A percentile compares a stretch with the other conserved stretches of the same genome.
Evolutionary conservation across 1,284 basidiomycete species (phyloP).

Genomic region (Thecaphora frezii): DNA sequence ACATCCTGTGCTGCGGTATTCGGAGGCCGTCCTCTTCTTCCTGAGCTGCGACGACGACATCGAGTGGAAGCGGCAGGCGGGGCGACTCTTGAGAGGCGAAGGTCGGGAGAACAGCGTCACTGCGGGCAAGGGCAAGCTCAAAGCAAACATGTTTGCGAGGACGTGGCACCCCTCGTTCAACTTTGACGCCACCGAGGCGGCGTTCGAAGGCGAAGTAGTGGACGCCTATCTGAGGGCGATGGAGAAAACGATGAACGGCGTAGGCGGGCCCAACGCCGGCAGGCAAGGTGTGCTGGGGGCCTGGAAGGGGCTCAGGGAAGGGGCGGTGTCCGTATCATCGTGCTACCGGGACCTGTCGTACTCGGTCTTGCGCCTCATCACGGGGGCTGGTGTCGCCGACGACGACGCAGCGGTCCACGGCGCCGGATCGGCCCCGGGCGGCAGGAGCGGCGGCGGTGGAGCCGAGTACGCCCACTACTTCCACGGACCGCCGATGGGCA

Average conservation of each 20-base stretch:
- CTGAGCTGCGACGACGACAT: constrained; percentile 59
- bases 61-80: constrained; percentile 21
- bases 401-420: neutral
- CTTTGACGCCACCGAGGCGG: constrained; percentile 63
- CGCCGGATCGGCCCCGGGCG: constrained; percentile 69
- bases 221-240: constrained; percentile 26
- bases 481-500: constrained; percentile 48
- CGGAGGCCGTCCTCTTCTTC: constrained; percentile 79
- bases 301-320: constrained; percentile 21
- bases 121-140: neutral
- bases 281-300: constrained; percentile 31
- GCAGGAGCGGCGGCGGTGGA: neutral
- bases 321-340: constrained; percentile 14
- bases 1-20: constrained; percentile 77
- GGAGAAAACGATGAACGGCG: constrained; percentile 38
- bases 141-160: constrained; percentile 68
- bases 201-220: constrained; percentile 23
- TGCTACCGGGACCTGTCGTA: constrained; percentile 43
- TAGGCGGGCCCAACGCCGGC: constrained; percentile 23
- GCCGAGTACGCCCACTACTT: constrained; percentile 47
- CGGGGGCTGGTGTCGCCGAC: constrained; percentile 27
- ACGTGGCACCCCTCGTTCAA: constrained; percentile 84
- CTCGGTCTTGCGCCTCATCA: constrained; percentile 37
- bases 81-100: constrained; percentile 8
- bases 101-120: neutral